Evolutionary conservation across 1,284 basidiomycete species (phyloP), one percentile per base, ranked within the genome.

Genomic region (Puccinia triticina): DNA sequence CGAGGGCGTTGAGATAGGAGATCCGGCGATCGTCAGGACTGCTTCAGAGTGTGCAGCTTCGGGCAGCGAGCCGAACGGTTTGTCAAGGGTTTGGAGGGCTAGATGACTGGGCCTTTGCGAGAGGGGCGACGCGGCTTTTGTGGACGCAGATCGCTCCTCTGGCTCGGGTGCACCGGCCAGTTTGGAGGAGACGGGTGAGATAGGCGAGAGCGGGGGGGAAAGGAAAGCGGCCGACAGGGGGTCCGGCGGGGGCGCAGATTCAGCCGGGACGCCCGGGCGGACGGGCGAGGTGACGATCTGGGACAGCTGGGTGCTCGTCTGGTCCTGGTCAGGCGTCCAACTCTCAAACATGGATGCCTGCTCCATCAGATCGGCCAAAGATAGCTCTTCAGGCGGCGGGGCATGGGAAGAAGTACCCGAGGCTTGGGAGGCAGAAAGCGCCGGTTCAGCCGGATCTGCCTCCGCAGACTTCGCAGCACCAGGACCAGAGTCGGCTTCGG

Each of bases 321-420:
- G 53, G 23, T 73, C 37, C 29, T 37, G 50, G 14, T 72, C 77
- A 59, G 77, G 71, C 26, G 55, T 71, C 80, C 80, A 82, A 29
- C 48, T 75, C 50, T 82, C 72, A 57, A 75, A 82, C 73, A 82
- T 66, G 3, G 80, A 75, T 64, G 80, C 80, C 40, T 66, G 72
- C 55, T 82, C 61, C 59, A 82, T 59, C 29, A 82, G 40, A 66
- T 75, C 80, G 18, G 43, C 64, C 48, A 82, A 69, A 3, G 80
- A 82, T 26, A 48, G 23, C 61, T 82, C 80, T 21, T 82, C 80
- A 26, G 18, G 21, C 0, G 71, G n/a, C 21, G n/a, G n/a, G 16
- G 29, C n/a, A 12, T 48, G 59, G 18, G 26, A 16, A 69, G 59
- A 18, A 53, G 26, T 18, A 14, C 29, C 32, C 5, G 14, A n/a